phyloP scores from a whole-genome alignment of 306 rosid genomes.

The Pyrus pyrifolia region DNA sequence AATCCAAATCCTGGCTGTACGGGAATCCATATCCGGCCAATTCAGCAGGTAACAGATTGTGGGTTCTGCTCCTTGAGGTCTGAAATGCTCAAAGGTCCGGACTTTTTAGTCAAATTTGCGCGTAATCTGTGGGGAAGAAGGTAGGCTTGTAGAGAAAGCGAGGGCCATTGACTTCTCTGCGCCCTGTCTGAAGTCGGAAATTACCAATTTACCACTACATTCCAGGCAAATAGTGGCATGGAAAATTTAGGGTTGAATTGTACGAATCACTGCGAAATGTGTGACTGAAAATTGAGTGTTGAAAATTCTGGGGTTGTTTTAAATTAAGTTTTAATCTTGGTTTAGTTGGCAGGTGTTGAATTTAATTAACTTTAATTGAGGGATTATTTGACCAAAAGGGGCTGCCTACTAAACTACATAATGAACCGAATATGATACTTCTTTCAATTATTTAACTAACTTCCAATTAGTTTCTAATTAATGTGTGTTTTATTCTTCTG shows the following conservation, averaged over 20 bases:
- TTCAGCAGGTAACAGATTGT: not conserved
- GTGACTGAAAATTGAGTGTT: not conserved
- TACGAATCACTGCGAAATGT: not conserved
- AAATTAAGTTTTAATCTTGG: not conserved
- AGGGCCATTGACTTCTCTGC: constrained; percentile 19
- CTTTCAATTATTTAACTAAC: not conserved
- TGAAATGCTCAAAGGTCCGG: not conserved
- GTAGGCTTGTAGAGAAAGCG: not conserved
- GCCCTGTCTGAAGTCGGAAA: not conserved
- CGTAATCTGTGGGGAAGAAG: not conserved
- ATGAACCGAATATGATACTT: not conserved
- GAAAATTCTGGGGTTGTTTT: not conserved
- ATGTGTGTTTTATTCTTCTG: not conserved
- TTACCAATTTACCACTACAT: not conserved
- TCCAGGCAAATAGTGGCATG: not conserved
- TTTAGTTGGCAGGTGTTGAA: not conserved
- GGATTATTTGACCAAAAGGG: constrained; percentile 13
- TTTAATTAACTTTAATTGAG: not conserved
- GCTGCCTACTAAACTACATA: not conserved
- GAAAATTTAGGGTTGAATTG: not conserved
- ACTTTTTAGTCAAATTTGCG: not conserved
- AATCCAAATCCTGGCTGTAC: not conserved
- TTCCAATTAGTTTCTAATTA: not conserved
- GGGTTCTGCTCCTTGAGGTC: not conserved
- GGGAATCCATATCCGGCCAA: not conserved